These are phyloP conservation scores for Rhazya stricta DNA, from an alignment of 257 asterid genomes.

Conservation along the genomic window DNA sequence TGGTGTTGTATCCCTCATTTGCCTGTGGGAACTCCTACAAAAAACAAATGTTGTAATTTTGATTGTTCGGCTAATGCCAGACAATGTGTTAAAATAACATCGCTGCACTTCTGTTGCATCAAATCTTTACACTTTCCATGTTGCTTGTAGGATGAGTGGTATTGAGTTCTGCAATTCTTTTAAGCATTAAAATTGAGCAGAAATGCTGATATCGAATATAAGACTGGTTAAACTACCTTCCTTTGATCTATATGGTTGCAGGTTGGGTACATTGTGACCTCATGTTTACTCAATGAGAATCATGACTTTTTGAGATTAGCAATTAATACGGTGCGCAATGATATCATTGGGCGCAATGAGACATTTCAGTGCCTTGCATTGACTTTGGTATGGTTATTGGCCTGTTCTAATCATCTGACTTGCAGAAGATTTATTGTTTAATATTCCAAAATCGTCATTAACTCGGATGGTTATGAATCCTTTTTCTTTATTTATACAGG, in stretches of 20 bases:
- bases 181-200: background rate
- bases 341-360: slow-evolving; percentile 96
- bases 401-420: background rate
- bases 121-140: background rate
- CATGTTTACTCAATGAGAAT: slow-evolving; percentile 94
- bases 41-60: background rate
- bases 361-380: slow-evolving; percentile 99
- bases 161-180: background rate
- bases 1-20: background rate
- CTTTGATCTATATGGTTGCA: slow-evolving; percentile 34
- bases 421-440: background rate
- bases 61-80: background rate
- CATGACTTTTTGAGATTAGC: slow-evolving; percentile 96
- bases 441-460: background rate
- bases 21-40: background rate
- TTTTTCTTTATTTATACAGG: slow-evolving; percentile 45
- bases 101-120: background rate
- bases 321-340: slow-evolving; percentile 94
- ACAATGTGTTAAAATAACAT: background rate
- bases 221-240: slow-evolving; percentile 20
- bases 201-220: slow-evolving; percentile 10
- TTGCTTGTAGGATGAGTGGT: background rate
- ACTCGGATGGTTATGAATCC: slow-evolving; percentile 1
- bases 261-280: slow-evolving; percentile 98
- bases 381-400: slow-evolving; percentile 63